Conservation (phyloP, 225 moss, liverwort and hornwort genomes). For the Sphagnum contortum region DNA sequence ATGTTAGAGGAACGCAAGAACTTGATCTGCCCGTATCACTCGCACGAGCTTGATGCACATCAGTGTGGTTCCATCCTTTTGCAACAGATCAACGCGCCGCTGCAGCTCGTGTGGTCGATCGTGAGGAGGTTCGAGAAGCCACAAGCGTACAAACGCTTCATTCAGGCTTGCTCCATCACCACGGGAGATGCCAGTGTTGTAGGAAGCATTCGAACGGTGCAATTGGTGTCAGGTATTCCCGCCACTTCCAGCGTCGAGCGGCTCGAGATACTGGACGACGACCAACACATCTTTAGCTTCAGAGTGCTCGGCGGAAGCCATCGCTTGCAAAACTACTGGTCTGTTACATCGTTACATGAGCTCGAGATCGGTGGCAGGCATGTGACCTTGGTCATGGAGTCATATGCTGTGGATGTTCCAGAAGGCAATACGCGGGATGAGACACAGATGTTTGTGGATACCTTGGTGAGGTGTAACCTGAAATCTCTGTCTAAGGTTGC, state of each 20-base stretch:
- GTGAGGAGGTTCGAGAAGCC: slow-evolving; percentile 42
- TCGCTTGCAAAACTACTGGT: slow-evolving; percentile 43
- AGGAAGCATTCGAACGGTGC: slow-evolving; percentile 18
- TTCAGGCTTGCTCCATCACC: slow-evolving; percentile 17
- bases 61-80: slow-evolving; percentile 36
- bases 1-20: too few relatives aligned
- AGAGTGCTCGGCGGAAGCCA: slow-evolving; percentile 33
- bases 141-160: slow-evolving; percentile 47
- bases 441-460: slow-evolving; percentile 31
- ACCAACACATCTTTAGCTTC: slow-evolving; percentile 37
- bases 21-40: too few relatives aligned
- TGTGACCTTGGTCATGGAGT: slow-evolving; percentile 35
- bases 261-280: slow-evolving; percentile 39
- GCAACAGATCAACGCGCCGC: slow-evolving; percentile 23
- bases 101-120: slow-evolving; percentile 27
- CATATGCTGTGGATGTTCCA: slow-evolving; percentile 30
- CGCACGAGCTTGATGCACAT: too few relatives aligned
- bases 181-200: too few relatives aligned
- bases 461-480: slow-evolving; percentile 29
- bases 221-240: slow-evolving; percentile 36
- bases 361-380: slow-evolving; percentile 17
- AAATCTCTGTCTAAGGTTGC: slow-evolving; percentile 31
- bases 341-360: slow-evolving; percentile 35
- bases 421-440: slow-evolving; percentile 31
- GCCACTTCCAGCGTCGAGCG: slow-evolving; percentile 39